phyloP scores from a whole-genome alignment of 345 rosid genomes.

The Noccaea bulbosa region DNA sequence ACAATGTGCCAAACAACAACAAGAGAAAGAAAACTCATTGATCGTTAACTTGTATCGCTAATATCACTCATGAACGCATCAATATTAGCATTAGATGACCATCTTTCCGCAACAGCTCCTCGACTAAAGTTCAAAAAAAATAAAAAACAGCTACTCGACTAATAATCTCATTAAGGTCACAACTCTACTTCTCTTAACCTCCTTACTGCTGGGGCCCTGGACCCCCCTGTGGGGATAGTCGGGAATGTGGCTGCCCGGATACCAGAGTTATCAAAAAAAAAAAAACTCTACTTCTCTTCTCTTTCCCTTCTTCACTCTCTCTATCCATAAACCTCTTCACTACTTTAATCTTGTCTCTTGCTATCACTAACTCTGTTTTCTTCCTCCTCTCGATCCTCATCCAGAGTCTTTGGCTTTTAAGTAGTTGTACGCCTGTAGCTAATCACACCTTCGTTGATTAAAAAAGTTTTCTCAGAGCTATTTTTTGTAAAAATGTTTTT shows the following conservation, averaged over 20 bases:
- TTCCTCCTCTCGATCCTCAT: slow-evolving; percentile 41
- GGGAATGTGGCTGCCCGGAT: too few species aligned
- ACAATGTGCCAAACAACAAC: too few species aligned
- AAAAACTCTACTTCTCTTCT: slow-evolving; percentile 28
- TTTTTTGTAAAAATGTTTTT: too few species aligned
- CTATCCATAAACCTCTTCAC: slow-evolving; percentile 34
- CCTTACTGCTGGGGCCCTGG: too few species aligned
- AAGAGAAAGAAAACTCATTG: too few species aligned
- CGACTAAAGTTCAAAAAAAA: too few species aligned
- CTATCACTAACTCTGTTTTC: slow-evolving; percentile 32
- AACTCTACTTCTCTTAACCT: slow-evolving; percentile 33
- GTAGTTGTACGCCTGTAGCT: too few species aligned
- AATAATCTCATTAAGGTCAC: slow-evolving; percentile 23
- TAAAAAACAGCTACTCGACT: background rate
- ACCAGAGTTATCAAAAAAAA: too few species aligned
- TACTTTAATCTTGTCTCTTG: slow-evolving; percentile 43
- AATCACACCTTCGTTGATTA: too few species aligned
- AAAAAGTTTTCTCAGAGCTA: too few species aligned
- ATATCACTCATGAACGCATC: slow-evolving; percentile 49
- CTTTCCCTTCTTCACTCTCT: slow-evolving; percentile 23
- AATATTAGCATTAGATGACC: slow-evolving; percentile 49
- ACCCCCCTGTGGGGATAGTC: too few species aligned
- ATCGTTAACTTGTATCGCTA: background rate
- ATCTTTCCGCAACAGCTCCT: background rate
- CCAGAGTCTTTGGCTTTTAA: slow-evolving; percentile 59